phyloP scores from a whole-genome alignment of 768 basidiomycete genomes.

The Leccinum imitatum region DNA sequence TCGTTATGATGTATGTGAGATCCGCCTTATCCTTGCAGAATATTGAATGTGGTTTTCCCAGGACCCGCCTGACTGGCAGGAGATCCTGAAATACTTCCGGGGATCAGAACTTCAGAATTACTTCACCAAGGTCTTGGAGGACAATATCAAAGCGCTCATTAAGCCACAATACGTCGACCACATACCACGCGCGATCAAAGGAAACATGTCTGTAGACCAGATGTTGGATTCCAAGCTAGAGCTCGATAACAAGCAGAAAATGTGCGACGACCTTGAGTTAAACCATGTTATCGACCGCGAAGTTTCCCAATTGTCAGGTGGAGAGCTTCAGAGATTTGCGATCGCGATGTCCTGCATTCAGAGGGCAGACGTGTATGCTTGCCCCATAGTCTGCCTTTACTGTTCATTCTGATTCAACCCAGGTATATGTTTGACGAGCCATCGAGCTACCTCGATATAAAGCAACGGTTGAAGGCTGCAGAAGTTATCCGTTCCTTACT shows the following conservation, averaged over 20 bases:
- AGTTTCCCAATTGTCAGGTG: slow-evolving; percentile 84
- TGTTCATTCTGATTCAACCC: slow-evolving; percentile 11
- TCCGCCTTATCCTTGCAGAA: not conserved
- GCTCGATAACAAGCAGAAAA: slow-evolving; percentile 80
- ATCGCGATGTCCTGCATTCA: slow-evolving; percentile 98
- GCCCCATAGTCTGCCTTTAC: not conserved
- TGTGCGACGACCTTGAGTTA: slow-evolving; percentile 86
- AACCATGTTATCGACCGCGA: slow-evolving; percentile 85
- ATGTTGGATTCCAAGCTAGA: slow-evolving; percentile 95
- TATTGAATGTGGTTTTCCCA: slow-evolving; percentile 28
- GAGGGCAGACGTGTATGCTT: slow-evolving; percentile 86
- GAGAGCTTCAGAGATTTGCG: slow-evolving; percentile 96
- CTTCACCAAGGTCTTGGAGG: slow-evolving; percentile 98
- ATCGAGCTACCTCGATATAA: slow-evolving; percentile 96
- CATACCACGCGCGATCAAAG: slow-evolving; percentile 95
- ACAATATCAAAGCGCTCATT: slow-evolving; percentile 97
- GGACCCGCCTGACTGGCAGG: slow-evolving; percentile 99
- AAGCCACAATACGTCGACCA: slow-evolving; percentile 99
- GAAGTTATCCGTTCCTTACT: slow-evolving; percentile 91
- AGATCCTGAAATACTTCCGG: slow-evolving; percentile 97
- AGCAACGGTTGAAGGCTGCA: slow-evolving; percentile 92
- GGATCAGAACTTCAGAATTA: slow-evolving; percentile 99
- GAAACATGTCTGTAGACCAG: slow-evolving; percentile 75
- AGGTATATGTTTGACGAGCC: slow-evolving; percentile 99
- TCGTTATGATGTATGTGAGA: slow-evolving; percentile 78